Percentiles rank a stretch among this genome's conserved stretches.
Conservation (phyloP, 2,329 filamentous ascomycete genomes). For the Clonostachys sp. region DNA sequence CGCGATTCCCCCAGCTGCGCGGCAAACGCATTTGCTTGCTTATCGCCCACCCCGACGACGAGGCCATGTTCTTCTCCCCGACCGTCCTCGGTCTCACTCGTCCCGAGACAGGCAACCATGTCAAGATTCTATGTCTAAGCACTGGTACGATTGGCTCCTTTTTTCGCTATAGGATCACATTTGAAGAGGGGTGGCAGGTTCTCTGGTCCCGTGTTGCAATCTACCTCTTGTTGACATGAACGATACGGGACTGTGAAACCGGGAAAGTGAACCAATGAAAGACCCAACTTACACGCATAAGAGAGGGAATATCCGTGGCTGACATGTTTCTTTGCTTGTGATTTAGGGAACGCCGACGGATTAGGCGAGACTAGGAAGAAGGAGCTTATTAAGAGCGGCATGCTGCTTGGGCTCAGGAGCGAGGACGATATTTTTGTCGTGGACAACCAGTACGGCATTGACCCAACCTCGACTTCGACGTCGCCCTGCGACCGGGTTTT, state of each 20-base stretch:
- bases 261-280: no score
- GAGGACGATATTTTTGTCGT: conserved; percentile 82
- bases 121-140: conserved; percentile 91
- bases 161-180: not conserved
- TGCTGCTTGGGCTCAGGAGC: conserved; percentile 68
- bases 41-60: conserved; percentile 96
- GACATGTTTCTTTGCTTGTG: no score
- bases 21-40: conserved; percentile 88
- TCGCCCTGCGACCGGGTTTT: not conserved
- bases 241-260: no score
- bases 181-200: not conserved
- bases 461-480: conserved; percentile 3
- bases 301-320: no score
- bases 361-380: conserved; percentile 77
- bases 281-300: no score
- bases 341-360: conserved; percentile 74
- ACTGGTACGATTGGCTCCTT: conserved; percentile 49
- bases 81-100: conserved; percentile 79
- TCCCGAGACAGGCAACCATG: conserved; percentile 77
- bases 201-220: not conserved
- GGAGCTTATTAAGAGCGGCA: conserved; percentile 78
- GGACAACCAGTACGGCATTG: conserved; percentile 60
- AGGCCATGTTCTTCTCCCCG: conserved; percentile 99
- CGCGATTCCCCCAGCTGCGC: conserved; percentile 60
- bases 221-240: not conserved